A percentile compares a stretch with the other conserved stretches of the same genome.
phyloP scores from a whole-genome alignment of 2,329 filamentous ascomycete genomes.

The Diaporthe australafricana region DNA sequence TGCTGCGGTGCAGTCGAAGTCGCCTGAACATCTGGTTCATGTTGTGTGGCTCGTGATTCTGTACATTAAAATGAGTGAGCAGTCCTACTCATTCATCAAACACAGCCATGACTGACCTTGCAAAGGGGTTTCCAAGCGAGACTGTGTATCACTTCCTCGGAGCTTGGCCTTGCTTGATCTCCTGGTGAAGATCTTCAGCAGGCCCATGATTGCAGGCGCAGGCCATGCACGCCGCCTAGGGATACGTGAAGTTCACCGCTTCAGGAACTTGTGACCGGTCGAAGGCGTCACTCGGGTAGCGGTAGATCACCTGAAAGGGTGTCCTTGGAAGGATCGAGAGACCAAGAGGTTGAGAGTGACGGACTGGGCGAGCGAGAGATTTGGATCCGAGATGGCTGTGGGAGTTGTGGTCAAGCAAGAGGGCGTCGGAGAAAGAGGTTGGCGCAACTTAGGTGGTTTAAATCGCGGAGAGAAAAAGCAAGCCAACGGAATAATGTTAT shows the following conservation, averaged over 20 bases:
- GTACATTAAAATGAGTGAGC: not conserved
- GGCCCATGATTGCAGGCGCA: conserved; percentile 46
- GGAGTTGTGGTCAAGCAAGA: not conserved
- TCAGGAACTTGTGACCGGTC: not conserved
- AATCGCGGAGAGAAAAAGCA: conserved; percentile 8
- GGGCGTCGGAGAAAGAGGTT: not conserved
- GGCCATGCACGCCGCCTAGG: conserved; percentile 19
- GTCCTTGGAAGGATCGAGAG: not conserved
- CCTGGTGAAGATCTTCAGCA: conserved; percentile 49
- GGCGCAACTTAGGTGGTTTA: not conserved
- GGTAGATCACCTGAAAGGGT: not conserved
- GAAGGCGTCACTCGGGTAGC: not conserved
- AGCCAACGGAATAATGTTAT: not conserved
- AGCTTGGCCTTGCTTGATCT: conserved; percentile 41
- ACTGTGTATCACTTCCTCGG: not conserved
- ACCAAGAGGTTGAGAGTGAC: not conserved
- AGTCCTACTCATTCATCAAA: not conserved
- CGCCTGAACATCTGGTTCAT: conserved; percentile 40
- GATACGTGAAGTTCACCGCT: not conserved
- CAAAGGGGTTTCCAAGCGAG: not conserved
- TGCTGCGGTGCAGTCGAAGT: not conserved
- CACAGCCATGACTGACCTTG: conserved; percentile 16
- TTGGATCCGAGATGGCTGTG: not conserved
- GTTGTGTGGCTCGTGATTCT: conserved; percentile 24
- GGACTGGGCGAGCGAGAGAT: not conserved